A percentile compares a stretch with the other conserved stretches of the same genome.
These are phyloP conservation scores for Pseudonitzschia delicatissima DNA, from an alignment of 108 stramenopile genomes.

Conservation along the genomic window DNA sequence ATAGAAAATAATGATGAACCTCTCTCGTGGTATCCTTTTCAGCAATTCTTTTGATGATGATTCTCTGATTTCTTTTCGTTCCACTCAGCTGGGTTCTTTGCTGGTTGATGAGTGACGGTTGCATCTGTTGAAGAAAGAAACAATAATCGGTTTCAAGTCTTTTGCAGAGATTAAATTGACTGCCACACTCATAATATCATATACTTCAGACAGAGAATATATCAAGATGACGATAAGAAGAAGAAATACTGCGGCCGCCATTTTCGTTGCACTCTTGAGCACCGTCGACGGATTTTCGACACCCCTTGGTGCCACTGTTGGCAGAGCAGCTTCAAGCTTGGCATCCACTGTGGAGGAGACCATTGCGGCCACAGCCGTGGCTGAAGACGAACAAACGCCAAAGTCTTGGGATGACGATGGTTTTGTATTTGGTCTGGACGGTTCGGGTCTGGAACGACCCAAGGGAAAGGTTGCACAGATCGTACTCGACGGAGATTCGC, in stretches of 20 bases:
- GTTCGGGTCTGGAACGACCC: conserved; percentile 75
- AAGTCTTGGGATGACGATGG: conserved; percentile 53
- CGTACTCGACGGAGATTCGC: conserved; percentile 76
- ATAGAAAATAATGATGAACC: too few relatives aligned
- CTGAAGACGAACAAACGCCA: background rate
- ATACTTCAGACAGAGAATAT: background rate
- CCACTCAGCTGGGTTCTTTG: background rate
- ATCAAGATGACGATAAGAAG: background rate
- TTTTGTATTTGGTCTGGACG: conserved; percentile 79
- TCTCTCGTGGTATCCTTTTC: too few relatives aligned
- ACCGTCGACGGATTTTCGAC: background rate
- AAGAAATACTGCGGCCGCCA: background rate
- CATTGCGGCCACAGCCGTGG: background rate
- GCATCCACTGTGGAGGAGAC: too few relatives aligned
- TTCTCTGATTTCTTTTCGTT: too few relatives aligned
- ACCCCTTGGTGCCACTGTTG: background rate
- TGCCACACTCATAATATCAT: background rate
- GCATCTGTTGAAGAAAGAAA: background rate
- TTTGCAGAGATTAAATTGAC: background rate
- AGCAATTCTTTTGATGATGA: too few relatives aligned
- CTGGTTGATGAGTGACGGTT: conserved; percentile 1
- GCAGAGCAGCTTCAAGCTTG: background rate
- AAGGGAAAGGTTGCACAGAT: conserved; percentile 58
- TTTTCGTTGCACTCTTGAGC: background rate
- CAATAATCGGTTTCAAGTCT: background rate